phyloP scores from a whole-genome alignment of 75 land plant species.

The Pinus taeda region DNA sequence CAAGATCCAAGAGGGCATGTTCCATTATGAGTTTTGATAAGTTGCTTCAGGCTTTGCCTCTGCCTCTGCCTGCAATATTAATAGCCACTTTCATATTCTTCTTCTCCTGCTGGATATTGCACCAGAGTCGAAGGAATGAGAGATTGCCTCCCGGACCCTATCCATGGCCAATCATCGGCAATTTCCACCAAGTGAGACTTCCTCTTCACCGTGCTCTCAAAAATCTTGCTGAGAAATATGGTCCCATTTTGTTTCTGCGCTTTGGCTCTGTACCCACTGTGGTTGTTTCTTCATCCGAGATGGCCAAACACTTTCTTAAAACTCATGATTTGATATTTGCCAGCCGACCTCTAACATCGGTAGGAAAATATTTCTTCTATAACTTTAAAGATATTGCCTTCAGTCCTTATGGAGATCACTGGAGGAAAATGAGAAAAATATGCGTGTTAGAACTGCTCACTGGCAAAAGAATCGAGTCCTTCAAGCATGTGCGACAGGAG shows the following conservation, averaged over 20 bases:
- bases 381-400: conserved; percentile 11
- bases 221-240: conserved; percentile 3
- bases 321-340: conserved; percentile 16
- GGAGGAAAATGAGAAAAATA: conserved; percentile 20
- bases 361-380: conserved; percentile 4
- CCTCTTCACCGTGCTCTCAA: background rate
- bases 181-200: conserved; percentile 7
- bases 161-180: conserved; percentile 17
- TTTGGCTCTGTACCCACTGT: conserved; percentile 10
- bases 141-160: conserved; percentile 17
- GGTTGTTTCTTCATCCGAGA: conserved; percentile 5
- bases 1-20: too few relatives aligned
- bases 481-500: background rate
- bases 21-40: too few relatives aligned
- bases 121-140: too few relatives aligned
- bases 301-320: conserved; percentile 16
- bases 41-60: too few relatives aligned
- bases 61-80: too few relatives aligned
- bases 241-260: conserved; percentile 13
- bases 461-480: conserved; percentile 14
- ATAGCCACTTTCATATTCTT: too few relatives aligned
- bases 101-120: too few relatives aligned
- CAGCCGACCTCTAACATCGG: background rate
- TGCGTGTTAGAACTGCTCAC: conserved; percentile 28
- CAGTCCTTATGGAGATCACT: conserved; percentile 15